Conservation (phyloP, 2,329 filamentous ascomycete species). For the Monilinia vaccinii-corymbosi region DNA sequence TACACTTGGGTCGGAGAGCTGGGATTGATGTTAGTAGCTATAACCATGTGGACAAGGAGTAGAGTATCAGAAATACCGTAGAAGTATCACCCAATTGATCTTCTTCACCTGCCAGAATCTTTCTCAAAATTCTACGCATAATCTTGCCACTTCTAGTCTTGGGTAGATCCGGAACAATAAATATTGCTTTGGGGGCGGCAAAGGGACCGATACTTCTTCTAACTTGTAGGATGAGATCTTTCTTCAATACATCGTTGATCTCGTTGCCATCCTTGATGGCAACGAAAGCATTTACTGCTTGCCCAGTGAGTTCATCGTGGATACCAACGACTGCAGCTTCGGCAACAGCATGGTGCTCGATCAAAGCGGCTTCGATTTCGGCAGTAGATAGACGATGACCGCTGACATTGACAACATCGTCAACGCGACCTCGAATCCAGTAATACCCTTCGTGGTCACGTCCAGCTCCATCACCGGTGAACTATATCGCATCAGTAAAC, state of each 20-base stretch:
- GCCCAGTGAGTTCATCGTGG: constrained; percentile 85
- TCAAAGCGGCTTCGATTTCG: constrained; percentile 92
- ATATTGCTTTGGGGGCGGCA: constrained; percentile 89
- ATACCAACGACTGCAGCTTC: constrained; percentile 95
- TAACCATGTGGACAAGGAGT: constrained; percentile 10
- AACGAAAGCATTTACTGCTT: constrained; percentile 96
- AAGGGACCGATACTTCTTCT: constrained; percentile 97
- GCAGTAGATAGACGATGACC: constrained; percentile 94
- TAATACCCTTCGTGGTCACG: constrained; percentile 98
- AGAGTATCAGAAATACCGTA: constrained; percentile 53
- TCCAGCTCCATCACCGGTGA: constrained; percentile 87
- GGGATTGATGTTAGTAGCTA: constrained; percentile 11
- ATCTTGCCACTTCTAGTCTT: constrained; percentile 99
- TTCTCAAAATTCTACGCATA: constrained; percentile 92
- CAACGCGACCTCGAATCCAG: constrained; percentile 97
- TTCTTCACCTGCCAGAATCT: constrained; percentile 95
- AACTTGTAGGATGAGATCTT: constrained; percentile 90
- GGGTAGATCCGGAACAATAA: constrained; percentile 83
- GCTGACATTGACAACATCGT: constrained; percentile 97
- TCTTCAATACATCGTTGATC: constrained; percentile 69
- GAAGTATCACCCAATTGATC: constrained; percentile 91
- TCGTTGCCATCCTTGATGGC: constrained; percentile 80
- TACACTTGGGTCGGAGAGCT: constrained; percentile 83
- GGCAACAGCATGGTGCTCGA: constrained; percentile 83
- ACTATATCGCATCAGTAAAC: constrained; percentile 39